Base-by-base conservation (phyloP, 2,329 filamentous ascomycete genomes). In the Herpotrichia juniperi region DNA sequence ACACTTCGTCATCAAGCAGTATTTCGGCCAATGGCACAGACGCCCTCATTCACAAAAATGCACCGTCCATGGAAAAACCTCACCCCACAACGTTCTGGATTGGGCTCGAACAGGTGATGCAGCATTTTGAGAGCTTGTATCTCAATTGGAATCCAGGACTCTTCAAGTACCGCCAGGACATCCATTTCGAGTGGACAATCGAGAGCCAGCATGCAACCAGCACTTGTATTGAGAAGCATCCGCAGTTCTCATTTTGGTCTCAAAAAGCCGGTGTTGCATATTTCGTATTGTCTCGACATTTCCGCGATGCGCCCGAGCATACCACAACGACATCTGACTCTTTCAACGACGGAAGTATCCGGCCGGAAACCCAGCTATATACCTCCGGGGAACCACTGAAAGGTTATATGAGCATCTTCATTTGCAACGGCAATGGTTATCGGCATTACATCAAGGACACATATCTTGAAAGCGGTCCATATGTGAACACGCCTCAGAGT, bases 41-140 rank as follows among this genome's bases (percentile, higher is more conserved):
- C 22, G 56, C 46, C 4, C 65, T 61, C 19, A 58, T 66, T 48
- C 58, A 45, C 6, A 63, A 67, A 26, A 70, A 74, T 24, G 46
- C 65, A 7, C 61, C 65, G 10, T 63, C 62, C 4, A 54, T 67
- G 6, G 61, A 75, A 21, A 63, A 74, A 31, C 67, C 76, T 7
- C 68, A 76, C 24, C 87, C 88, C 0, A 91, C 92, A n/a, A 91
- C 89, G 1, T 96, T 96, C 68, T 97, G 94, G 93, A 96, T 97
- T 76, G 86, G 88, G 21, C 85, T 94, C 24, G 90, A 96, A 61
- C 90, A 92, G 58, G 86, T 97, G 3, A 83, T 91, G 30, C 92
- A 96, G 65, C 87, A 96, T 68, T 99, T 97, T 58, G 92, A 97
- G 70, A 96, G 93, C 16, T 85, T 99, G 61, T 99, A 97, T 72